Conservation (phyloP, 306 rosid genomes). For the Glycine tomentella region DNA sequence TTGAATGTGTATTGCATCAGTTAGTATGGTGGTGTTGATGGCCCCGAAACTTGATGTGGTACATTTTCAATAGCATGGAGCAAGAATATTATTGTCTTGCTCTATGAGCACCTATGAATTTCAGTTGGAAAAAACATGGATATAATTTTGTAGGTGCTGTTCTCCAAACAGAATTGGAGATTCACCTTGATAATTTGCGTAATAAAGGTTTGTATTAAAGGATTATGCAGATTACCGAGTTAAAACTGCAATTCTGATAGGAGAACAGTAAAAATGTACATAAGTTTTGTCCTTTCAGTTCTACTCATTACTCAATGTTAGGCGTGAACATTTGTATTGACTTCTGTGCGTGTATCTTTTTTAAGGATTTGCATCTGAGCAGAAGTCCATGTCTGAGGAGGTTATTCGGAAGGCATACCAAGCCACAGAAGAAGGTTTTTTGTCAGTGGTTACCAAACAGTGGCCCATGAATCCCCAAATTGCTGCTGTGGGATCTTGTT, state of each 20-base stretch:
- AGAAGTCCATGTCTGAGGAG: slow-evolving; percentile 81
- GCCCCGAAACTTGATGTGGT: slow-evolving; percentile 7
- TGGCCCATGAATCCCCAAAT: slow-evolving; percentile 90
- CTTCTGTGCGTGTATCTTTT: background rate
- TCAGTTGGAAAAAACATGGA: background rate
- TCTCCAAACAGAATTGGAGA: background rate
- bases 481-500: slow-evolving; percentile 97
- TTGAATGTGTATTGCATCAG: slow-evolving; percentile 28
- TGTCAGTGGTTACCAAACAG: slow-evolving; percentile 76
- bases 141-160: background rate
- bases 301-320: slow-evolving; percentile 4
- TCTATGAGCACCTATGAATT: background rate
- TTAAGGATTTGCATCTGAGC: slow-evolving; percentile 83
- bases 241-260: background rate
- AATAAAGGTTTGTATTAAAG: background rate
- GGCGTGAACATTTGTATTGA: slow-evolving; percentile 34
- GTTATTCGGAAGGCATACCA: slow-evolving; percentile 92
- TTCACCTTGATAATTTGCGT: background rate
- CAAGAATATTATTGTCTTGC: slow-evolving; percentile 17
- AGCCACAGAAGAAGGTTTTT: slow-evolving; percentile 94
- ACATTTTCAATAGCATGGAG: slow-evolving; percentile 27
- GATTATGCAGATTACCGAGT: background rate
- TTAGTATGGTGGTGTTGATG: background rate
- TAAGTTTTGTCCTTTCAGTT: slow-evolving; percentile 5
- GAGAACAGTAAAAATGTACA: background rate